Base-by-base conservation (phyloP, 345 rosid genomes). In the Stellera chamaejasme region DNA sequence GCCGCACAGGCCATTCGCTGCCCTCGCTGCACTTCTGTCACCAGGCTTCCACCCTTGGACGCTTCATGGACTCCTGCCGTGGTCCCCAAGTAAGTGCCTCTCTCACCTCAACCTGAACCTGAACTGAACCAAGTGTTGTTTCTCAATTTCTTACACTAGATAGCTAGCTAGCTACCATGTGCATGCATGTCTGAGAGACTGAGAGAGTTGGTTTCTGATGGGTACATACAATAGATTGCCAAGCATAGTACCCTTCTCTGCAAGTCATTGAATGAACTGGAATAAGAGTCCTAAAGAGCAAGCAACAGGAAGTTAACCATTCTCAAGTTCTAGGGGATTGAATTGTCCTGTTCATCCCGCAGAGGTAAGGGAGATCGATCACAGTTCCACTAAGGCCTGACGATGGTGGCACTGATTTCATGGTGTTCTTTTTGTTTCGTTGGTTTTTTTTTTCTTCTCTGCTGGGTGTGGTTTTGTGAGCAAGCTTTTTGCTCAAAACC, bases 381-480 rank as follows among this genome's bases (percentile, higher is more conserved):
- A 81, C 64, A 50, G 96, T 82, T 16, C 83, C 86, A 27, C 96
- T 87, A 73, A 1, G 95, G 96, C 75, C 84, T 77, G 9, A 87
- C 87, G 11, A 90, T 78, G 43, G 69, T 78, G 13, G 36, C 54
- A 32, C 82, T 87, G 46, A 87, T 72, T 65, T 90, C 94, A 50
- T 90, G n/a, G n/a, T n/a, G n/a, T n/a, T n/a, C n/a, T n/a, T n/a
- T n/a, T n/a, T n/a, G n/a, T n/a, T n/a, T n/a, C n/a, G n/a, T n/a
- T n/a, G n/a, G n/a, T n/a, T n/a, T n/a, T n/a, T n/a, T n/a, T n/a
- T n/a, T n/a, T n/a, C n/a, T n/a, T n/a, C n/a, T n/a, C n/a, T n/a
- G n/a, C n/a, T n/a, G n/a, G n/a, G n/a, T n/a, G n/a, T n/a, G n/a
- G n/a, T n/a, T n/a, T n/a, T n/a, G n/a, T n/a, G n/a, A n/a, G n/a